Conservation (phyloP, 495 filamentous ascomycete genomes). For the Xylaria bambusicola region DNA sequence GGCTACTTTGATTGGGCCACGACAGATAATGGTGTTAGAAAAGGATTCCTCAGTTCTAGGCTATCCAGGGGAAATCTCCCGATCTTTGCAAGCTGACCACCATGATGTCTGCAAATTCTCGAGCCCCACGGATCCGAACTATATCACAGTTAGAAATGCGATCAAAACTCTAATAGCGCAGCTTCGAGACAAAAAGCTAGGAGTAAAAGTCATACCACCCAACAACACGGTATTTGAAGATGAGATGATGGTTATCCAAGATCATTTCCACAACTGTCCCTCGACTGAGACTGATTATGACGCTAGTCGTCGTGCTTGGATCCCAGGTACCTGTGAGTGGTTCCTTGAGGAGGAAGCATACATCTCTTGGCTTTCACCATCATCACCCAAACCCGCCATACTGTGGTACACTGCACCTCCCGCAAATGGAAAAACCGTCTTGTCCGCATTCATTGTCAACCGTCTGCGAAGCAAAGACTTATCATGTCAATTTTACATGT, state of each 20-base stretch:
- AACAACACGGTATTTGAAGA: neutral
- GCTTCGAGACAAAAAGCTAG: neutral
- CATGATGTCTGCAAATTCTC: constrained; percentile 51
- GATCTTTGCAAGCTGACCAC: constrained; percentile 50
- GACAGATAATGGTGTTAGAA: constrained; percentile 41
- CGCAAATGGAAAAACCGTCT: constrained; percentile 40
- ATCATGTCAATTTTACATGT: constrained; percentile 40
- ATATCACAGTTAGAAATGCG: constrained; percentile 41
- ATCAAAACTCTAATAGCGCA: constrained; percentile 27
- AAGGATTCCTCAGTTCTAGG: constrained; percentile 49
- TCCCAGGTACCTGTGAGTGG: constrained; percentile 42
- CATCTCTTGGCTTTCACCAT: constrained; percentile 24
- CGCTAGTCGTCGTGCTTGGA: constrained; percentile 39
- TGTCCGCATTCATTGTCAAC: constrained; percentile 37
- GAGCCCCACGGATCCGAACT: constrained; percentile 43
- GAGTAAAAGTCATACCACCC: constrained; percentile 15
- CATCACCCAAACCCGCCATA: constrained; percentile 14
- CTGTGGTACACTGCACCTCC: constrained; percentile 36
- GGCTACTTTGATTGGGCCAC: constrained; percentile 35
- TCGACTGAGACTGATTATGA: constrained; percentile 34
- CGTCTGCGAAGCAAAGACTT: constrained; percentile 24
- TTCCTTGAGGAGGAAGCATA: constrained; percentile 28
- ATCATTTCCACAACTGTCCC: constrained; percentile 25
- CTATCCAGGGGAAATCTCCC: constrained; percentile 43
- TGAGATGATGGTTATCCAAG: constrained; percentile 21